A percentile compares a stretch with the other conserved stretches of the same genome.
Evolutionary conservation across 352 stramenopile genomes (phyloP).

Genomic region (Globisporangium recalcitrans): DNA sequence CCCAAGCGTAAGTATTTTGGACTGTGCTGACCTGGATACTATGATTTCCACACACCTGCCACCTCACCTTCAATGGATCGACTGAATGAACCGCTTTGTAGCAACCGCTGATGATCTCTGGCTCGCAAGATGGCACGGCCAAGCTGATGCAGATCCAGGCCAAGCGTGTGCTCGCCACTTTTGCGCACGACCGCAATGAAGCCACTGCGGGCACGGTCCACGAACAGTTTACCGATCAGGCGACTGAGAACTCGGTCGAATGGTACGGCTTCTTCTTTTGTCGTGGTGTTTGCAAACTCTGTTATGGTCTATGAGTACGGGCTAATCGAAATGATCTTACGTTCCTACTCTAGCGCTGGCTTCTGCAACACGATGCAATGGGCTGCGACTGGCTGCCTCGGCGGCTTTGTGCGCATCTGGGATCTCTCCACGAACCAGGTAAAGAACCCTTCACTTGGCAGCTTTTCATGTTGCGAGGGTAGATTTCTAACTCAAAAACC

Average conservation of each 20-base stretch:
- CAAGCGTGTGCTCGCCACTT: conserved; percentile 91
- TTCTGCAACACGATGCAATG: conserved; percentile 94
- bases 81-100: conserved; percentile 15
- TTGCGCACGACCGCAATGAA: conserved; percentile 69
- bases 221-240: conserved; percentile 28
- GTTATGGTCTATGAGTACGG: not conserved
- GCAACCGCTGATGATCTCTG: conserved; percentile 91
- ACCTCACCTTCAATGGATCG: not conserved
- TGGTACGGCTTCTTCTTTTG: conserved; percentile 38
- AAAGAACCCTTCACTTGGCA: not conserved
- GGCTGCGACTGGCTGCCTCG: conserved; percentile 92
- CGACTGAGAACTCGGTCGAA: conserved; percentile 83
- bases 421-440: conserved; percentile 88
- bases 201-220: conserved; percentile 43
- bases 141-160: conserved; percentile 91
- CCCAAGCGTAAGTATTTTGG: conserved; percentile 42
- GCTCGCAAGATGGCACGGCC: conserved; percentile 92
- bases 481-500: not conserved
- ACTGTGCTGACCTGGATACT: not conserved
- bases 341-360: conserved; percentile 59
- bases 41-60: not conserved
- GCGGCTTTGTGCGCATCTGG: conserved; percentile 95
- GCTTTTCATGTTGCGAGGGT: not conserved
- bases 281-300: not conserved
- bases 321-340: not conserved